Base-by-base conservation (phyloP, 1,284 basidiomycete genomes). In the Pascua guehoae region DNA sequence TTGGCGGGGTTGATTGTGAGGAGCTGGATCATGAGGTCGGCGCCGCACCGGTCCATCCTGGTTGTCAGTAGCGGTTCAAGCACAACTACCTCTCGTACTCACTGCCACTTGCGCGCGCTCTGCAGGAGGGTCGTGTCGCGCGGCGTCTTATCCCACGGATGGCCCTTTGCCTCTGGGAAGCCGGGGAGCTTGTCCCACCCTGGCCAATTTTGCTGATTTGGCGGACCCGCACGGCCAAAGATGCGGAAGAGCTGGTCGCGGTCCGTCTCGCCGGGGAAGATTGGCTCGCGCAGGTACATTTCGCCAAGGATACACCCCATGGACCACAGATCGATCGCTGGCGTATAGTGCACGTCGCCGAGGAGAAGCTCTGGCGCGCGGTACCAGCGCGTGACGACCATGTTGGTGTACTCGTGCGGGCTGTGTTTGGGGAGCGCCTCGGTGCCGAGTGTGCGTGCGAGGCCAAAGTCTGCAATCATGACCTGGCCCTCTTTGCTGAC, bases 321-420 rank as follows among this genome's bases (percentile, higher is more conserved):
- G n/a, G 94, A 93, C 96, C 95, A 99, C 73, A 98, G 87, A 76
- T 99, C 95, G 50, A 99, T 88, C 62, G 93, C 90, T 0, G 91
- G 89, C 5, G 91, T 91, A 70, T 98, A 98, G 64, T 88, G 84
- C 49, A 86, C 82, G 40, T 91, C 88, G 43, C 95, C 94, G 5
- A 98, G 82, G 15, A 98, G 80, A 2, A 99, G 81, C 79, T 99
- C 95, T 0, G 96, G 95, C 8, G 96, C 93, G 37, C 96, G 85
- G 72, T 98, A 98, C 95, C 96, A 98, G 45, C 94, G 81, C 10
- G 95, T 98, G n/a, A 98, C 95, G 32, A 98, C 96, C 77, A 92
- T 96, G 69, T 95, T 95, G 1, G 96, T 99, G 73, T 98, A 98
- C 72, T 88, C 78, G 54, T 81, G 81, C 32, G 72, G 77, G 65